phyloP scores from a whole-genome alignment of 176 grass and related monocot genomes.

The Eragrostis curvula region DNA sequence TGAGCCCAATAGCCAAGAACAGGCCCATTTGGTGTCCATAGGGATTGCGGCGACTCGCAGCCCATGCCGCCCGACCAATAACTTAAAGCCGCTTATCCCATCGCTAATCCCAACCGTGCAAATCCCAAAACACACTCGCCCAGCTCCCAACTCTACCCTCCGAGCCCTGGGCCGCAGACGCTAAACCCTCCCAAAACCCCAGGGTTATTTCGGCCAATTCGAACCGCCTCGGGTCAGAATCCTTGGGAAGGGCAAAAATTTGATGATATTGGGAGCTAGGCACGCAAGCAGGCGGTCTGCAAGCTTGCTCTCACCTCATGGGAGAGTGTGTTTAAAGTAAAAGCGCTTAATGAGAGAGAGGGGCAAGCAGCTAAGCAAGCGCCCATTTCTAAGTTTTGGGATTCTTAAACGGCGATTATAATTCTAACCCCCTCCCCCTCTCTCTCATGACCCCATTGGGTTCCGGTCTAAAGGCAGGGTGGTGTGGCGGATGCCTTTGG shows the following conservation, averaged over 20 bases:
- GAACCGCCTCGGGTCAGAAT: slow-evolving; percentile 1
- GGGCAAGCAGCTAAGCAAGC: slow-evolving; percentile 42
- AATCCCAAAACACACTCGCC: slow-evolving; percentile 44
- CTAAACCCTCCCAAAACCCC: not conserved
- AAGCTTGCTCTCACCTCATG: slow-evolving; percentile 36
- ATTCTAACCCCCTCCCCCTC: slow-evolving; percentile 1
- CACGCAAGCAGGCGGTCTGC: slow-evolving; percentile 27
- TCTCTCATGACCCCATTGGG: slow-evolving; percentile 13
- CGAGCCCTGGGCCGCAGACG: slow-evolving; percentile 1
- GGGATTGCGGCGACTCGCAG: slow-evolving; percentile 36
- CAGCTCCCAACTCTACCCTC: not conserved
- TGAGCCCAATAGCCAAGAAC: not conserved
- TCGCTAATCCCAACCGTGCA: slow-evolving; percentile 58
- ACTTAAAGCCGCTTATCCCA: slow-evolving; percentile 19
- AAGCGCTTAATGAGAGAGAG: slow-evolving; percentile 49
- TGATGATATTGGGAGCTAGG: slow-evolving; percentile 73
- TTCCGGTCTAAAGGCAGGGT: slow-evolving; percentile 39
- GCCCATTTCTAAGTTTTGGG: slow-evolving; percentile 71
- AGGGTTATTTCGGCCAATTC: slow-evolving; percentile 38
- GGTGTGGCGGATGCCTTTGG: slow-evolving; percentile 48
- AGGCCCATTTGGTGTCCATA: slow-evolving; percentile 38
- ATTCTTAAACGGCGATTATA: slow-evolving; percentile 76
- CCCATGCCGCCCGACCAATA: slow-evolving; percentile 39
- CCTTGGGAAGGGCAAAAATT: slow-evolving; percentile 64
- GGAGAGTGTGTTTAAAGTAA: slow-evolving; percentile 88